phyloP scores from a whole-genome alignment of 1,139 yeast genomes.

The Suhomyces ambrosiae region DNA sequence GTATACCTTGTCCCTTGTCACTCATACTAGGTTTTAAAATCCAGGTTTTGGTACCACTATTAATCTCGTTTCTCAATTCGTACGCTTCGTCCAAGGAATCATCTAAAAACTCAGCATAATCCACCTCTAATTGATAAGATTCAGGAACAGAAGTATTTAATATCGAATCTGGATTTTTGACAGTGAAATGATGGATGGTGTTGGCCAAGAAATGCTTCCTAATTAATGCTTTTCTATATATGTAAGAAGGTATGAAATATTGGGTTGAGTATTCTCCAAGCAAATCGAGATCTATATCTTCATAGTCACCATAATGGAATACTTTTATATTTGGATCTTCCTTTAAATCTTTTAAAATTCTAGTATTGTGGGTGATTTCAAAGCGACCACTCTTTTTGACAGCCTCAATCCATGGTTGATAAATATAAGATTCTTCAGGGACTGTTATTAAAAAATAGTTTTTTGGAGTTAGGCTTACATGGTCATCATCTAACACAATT shows the following conservation, averaged over 20 bases:
- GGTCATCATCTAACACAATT: conserved; percentile 34
- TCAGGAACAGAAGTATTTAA: conserved; percentile 68
- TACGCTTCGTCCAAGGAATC: conserved; percentile 91
- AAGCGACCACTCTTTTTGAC: conserved; percentile 32
- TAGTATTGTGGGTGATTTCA: conserved; percentile 29
- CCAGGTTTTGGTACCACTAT: conserved; percentile 68
- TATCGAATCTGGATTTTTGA: conserved; percentile 72
- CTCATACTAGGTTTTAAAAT: conserved; percentile 96
- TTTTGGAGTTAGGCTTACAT: too few relatives aligned
- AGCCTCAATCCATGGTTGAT: conserved; percentile 53
- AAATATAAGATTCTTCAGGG: conserved; percentile 53
- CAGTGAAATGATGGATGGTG: conserved; percentile 70
- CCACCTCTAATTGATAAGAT: conserved; percentile 81
- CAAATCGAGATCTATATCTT: conserved; percentile 77
- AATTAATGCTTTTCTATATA: conserved; percentile 83
- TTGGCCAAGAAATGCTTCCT: conserved; percentile 87
- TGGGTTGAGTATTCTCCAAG: conserved; percentile 37
- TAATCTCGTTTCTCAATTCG: conserved; percentile 80
- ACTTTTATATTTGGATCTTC: conserved; percentile 30
- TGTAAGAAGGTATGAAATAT: conserved; percentile 77
- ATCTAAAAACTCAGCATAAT: conserved; percentile 93
- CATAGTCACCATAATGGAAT: conserved; percentile 89
- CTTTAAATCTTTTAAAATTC: conserved; percentile 24
- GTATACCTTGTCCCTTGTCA: conserved; percentile 94
- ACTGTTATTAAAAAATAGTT: conserved; percentile 33